Conservation (phyloP, 2,329 filamentous ascomycete genomes). For the Epichloe brachyelytri region DNA sequence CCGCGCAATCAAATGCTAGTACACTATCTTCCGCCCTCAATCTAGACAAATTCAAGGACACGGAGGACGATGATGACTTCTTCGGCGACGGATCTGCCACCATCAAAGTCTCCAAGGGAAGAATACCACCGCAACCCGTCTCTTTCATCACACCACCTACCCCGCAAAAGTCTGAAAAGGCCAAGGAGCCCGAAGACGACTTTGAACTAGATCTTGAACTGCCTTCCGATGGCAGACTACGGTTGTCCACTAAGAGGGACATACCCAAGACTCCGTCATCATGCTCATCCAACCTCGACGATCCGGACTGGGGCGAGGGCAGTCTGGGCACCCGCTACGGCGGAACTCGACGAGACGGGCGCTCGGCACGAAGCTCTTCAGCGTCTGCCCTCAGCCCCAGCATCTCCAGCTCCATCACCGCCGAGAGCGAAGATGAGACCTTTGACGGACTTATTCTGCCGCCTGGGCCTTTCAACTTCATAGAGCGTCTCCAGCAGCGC, state of each 20-base stretch:
- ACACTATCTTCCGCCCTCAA: constrained; percentile 35
- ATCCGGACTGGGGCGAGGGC: constrained; percentile 89
- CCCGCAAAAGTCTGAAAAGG: constrained; percentile 30
- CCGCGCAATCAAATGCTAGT: constrained; percentile 20
- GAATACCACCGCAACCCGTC: constrained; percentile 35
- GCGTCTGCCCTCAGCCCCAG: constrained; percentile 85
- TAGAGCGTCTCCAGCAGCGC: constrained; percentile 61
- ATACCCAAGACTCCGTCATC: constrained; percentile 45
- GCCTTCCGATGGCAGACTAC: constrained; percentile 52
- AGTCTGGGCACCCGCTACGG: constrained; percentile 85
- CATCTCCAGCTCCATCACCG: constrained; percentile 78
- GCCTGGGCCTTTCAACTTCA: constrained; percentile 69
- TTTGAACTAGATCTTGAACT: constrained; percentile 64
- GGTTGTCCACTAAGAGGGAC: constrained; percentile 47
- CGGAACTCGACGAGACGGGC: constrained; percentile 68
- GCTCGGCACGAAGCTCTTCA: constrained; percentile 72
- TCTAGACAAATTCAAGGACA: constrained; percentile 52
- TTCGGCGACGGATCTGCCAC: constrained; percentile 52
- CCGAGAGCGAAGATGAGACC: constrained; percentile 87
- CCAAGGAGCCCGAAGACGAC: constrained; percentile 40
- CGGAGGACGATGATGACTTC: constrained; percentile 48
- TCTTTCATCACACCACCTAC: constrained; percentile 44
- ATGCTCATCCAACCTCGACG: constrained; percentile 45
- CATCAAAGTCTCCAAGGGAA: constrained; percentile 53
- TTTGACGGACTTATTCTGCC: constrained; percentile 83